A percentile compares a stretch with the other conserved stretches of the same genome.
Evolutionary conservation across 441 rosid genomes (phyloP).

Genomic region (Jatropha multifida): DNA sequence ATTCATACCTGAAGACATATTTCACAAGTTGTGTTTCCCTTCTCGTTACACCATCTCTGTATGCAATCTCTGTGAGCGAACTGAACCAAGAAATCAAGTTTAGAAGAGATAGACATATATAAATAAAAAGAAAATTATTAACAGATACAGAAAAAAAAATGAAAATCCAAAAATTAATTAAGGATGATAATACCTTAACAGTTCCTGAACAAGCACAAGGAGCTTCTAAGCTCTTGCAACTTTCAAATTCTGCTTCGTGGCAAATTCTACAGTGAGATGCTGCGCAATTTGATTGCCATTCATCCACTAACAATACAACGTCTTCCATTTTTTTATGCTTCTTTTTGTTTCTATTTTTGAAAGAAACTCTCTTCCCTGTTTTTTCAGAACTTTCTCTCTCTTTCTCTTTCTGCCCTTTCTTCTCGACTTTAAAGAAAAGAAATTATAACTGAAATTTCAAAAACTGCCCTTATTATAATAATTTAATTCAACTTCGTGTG

Average conservation of each 20-base stretch:
- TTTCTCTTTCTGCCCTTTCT: neutral
- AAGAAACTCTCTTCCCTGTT: neutral
- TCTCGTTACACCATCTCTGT: conserved; percentile 96
- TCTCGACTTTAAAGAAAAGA: conserved; percentile 21
- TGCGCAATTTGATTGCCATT: conserved; percentile 35
- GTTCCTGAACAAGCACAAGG: conserved; percentile 97
- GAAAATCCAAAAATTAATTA: neutral
- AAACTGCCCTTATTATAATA: conserved; percentile 28
- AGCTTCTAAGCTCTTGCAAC: conserved; percentile 67
- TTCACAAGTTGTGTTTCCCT: conserved; percentile 91
- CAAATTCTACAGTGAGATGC: conserved; percentile 72
- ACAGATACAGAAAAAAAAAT: neutral
- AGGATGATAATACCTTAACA: conserved; percentile 46
- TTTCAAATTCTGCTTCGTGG: conserved; percentile 79
- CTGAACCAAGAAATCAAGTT: conserved; percentile 33
- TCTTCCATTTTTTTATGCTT: conserved; percentile 48
- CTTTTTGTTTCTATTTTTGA: neutral
- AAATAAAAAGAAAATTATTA: neutral
- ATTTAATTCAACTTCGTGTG: neutral
- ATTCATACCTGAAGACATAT: conserved; percentile 78
- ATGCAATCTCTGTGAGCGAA: conserved; percentile 92
- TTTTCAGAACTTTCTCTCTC: neutral
- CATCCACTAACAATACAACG: conserved; percentile 46
- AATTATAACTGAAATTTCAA: conserved; percentile 24
- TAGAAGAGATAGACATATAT: neutral